Conservation (phyloP, 1,284 basidiomycete species). For the Ceratobasidium sp. region DNA sequence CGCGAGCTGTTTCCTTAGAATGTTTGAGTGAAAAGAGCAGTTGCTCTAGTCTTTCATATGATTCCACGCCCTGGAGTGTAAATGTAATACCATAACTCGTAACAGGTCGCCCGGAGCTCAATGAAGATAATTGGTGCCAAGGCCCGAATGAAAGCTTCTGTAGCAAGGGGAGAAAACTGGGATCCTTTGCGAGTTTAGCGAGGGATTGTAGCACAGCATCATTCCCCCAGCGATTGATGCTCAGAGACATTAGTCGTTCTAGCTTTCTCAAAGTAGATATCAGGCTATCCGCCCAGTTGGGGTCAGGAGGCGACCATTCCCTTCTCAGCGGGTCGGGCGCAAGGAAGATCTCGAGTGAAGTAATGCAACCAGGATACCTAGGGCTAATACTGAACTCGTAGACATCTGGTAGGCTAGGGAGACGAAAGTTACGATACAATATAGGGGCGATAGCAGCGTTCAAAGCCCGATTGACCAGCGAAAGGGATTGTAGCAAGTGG, state of each 20-base stretch:
- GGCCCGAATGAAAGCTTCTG: conserved; percentile 36
- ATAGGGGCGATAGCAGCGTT: conserved; percentile 28
- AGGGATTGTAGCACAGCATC: not conserved
- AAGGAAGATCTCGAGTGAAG: conserved; percentile 25
- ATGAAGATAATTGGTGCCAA: conserved; percentile 21
- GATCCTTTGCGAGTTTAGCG: not conserved
- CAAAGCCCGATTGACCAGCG: conserved; percentile 22
- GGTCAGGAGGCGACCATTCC: conserved; percentile 17
- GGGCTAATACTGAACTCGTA: conserved; percentile 24
- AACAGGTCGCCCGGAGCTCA: conserved; percentile 16
- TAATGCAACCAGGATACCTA: conserved; percentile 15
- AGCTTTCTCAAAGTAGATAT: not conserved
- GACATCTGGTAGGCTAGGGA: conserved; percentile 22
- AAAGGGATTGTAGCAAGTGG: conserved; percentile 1
- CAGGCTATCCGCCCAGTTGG: conserved; percentile 17
- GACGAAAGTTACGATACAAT: conserved; percentile 19
- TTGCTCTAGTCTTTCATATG: conserved; percentile 16
- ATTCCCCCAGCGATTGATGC: conserved; percentile 14
- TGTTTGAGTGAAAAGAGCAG: not conserved
- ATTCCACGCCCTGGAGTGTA: not conserved
- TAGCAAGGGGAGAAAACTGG: conserved; percentile 22
- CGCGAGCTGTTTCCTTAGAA: not conserved
- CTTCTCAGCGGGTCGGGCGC: conserved; percentile 10
- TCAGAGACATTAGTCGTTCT: conserved; percentile 27
- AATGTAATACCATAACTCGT: conserved; percentile 19